These are phyloP conservation scores for Casuarina cunninghamiana DNA, from an alignment of 306 rosid genomes.

Conservation along the genomic window DNA sequence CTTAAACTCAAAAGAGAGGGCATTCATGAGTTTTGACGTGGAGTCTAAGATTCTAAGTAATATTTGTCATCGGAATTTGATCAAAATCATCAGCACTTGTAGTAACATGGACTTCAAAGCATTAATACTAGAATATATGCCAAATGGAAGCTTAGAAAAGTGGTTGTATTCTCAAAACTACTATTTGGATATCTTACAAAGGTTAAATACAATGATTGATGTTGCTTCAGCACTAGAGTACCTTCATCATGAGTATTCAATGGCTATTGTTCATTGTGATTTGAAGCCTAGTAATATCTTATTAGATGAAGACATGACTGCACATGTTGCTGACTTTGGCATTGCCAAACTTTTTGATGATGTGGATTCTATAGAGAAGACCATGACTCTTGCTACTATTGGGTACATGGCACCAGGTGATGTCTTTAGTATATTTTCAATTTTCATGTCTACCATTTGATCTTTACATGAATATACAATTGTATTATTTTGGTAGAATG, in stretches of 20 bases:
- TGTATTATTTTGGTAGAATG: too few species aligned
- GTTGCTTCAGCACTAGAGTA: constrained; percentile 32
- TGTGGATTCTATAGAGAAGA: constrained; percentile 15
- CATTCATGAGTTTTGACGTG: not conserved
- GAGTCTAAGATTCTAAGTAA: constrained; percentile 27
- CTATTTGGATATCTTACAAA: constrained; percentile 27
- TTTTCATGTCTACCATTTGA: not conserved
- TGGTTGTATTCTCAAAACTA: constrained; percentile 27
- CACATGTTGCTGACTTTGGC: constrained; percentile 33
- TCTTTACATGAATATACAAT: too few species aligned
- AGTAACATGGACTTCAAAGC: constrained; percentile 28
- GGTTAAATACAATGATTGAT: constrained; percentile 31
- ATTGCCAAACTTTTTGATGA: constrained; percentile 30
- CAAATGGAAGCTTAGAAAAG: constrained; percentile 30
- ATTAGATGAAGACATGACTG: constrained; percentile 28
- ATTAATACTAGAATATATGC: constrained; percentile 26
- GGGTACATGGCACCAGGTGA: constrained; percentile 37
- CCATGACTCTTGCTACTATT: constrained; percentile 24
- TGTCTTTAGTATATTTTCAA: too few species aligned
- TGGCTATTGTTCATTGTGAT: constrained; percentile 30
- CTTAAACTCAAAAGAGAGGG: constrained; percentile 13
- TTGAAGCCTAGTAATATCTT: constrained; percentile 25
- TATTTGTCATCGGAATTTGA: constrained; percentile 28
- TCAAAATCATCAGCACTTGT: constrained; percentile 17
- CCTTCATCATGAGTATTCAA: constrained; percentile 35